Percentiles rank a stretch among this genome's conserved stretches.
Evolutionary conservation across 768 basidiomycete species (phyloP).

Genomic region (Tubosaeta brunneosetosa): DNA sequence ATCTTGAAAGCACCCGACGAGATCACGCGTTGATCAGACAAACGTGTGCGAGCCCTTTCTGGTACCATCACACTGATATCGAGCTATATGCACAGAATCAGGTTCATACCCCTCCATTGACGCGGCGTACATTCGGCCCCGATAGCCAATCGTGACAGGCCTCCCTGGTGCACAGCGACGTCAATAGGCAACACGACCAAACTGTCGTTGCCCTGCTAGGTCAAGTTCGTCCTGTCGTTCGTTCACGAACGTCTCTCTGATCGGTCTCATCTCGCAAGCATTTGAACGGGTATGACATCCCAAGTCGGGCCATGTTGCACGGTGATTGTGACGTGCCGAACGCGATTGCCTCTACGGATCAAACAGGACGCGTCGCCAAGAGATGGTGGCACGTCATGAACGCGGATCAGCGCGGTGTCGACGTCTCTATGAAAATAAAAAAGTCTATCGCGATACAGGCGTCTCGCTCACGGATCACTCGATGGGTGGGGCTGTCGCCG

Average conservation of each 20-base stretch:
- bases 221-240: background rate
- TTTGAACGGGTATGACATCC: background rate
- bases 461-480: background rate
- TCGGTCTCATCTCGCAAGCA: background rate
- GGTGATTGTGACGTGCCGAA: background rate
- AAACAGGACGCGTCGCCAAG: background rate
- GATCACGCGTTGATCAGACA: too few species aligned
- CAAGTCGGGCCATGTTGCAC: background rate
- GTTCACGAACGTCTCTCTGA: background rate
- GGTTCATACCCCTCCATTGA: too few species aligned
- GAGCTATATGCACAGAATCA: too few species aligned
- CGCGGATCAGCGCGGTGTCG: background rate
- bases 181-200: background rate
- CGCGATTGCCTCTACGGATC: background rate
- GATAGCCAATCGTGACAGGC: background rate
- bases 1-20: too few species aligned
- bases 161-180: too few species aligned
- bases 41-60: too few species aligned
- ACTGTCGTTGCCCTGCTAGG: background rate
- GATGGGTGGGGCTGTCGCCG: too few species aligned
- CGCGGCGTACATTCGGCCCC: too few species aligned
- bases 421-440: background rate
- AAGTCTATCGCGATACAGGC: background rate
- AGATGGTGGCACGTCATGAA: background rate
- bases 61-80: too few species aligned